These are phyloP conservation scores for Penicillium sp. DNA, from an alignment of 2,329 filamentous ascomycete species.

Conservation along the genomic window DNA sequence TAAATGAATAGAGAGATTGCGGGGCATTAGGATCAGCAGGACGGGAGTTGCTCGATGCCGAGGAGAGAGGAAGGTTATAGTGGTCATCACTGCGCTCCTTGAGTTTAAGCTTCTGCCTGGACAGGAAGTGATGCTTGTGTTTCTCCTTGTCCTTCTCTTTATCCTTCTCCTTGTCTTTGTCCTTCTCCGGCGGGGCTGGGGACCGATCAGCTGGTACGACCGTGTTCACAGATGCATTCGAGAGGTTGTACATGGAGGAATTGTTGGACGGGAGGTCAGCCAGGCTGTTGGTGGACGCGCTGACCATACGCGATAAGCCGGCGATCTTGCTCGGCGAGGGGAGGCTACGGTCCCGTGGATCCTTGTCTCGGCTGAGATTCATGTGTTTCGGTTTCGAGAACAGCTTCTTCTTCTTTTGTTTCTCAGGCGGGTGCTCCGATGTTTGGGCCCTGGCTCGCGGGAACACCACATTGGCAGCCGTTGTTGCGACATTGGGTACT, in stretches of 20 bases:
- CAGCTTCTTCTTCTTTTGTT: constrained; percentile 64
- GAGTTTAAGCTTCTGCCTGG: constrained; percentile 61
- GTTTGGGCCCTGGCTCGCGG: constrained; percentile 46
- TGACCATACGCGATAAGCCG: constrained; percentile 53
- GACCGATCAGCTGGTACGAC: constrained; percentile 50
- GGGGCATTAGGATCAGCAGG: constrained; percentile 60
- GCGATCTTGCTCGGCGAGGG: constrained; percentile 58
- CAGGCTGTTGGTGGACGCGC: constrained; percentile 57
- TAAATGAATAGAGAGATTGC: constrained; percentile 62
- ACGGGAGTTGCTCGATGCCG: constrained; percentile 61
- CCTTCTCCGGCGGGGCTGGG: constrained; percentile 37
- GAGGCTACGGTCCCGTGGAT: constrained; percentile 49
- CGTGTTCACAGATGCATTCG: constrained; percentile 59
- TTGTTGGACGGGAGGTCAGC: constrained; percentile 52
- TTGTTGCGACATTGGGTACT: constrained; percentile 50
- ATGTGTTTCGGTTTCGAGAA: constrained; percentile 66
- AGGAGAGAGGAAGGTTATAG: constrained; percentile 56
- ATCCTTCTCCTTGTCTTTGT: constrained; percentile 40
- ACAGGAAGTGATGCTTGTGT: constrained; percentile 60
- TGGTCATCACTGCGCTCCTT: constrained; percentile 57
- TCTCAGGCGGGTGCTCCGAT: constrained; percentile 35
- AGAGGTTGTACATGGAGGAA: constrained; percentile 57
- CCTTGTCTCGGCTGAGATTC: constrained; percentile 57
- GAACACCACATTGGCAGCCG: constrained; percentile 60
- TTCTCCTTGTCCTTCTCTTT: constrained; percentile 45